These are phyloP conservation scores for Aspergillus thermomutatus DNA, from an alignment of 2,329 filamentous ascomycete species.

Conservation along the genomic window DNA sequence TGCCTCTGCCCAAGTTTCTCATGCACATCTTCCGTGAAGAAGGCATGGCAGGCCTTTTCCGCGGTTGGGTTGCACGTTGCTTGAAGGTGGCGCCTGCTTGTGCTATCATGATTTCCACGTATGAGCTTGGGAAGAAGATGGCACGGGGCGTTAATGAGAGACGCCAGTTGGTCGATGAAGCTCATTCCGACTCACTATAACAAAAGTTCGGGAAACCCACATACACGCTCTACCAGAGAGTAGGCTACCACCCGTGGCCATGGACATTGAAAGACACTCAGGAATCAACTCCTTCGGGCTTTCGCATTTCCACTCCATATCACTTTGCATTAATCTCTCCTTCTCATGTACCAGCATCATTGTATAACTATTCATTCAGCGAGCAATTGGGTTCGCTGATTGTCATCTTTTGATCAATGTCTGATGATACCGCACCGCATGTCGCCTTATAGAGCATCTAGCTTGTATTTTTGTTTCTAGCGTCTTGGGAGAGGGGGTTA, in stretches of 20 bases:
- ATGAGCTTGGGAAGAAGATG: slow-evolving; percentile 90
- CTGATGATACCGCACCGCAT: slow-evolving; percentile 14
- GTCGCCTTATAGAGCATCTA: not conserved
- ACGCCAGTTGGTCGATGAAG: slow-evolving; percentile 28
- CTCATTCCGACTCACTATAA: slow-evolving; percentile 17
- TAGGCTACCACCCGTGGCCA: not conserved
- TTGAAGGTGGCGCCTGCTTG: slow-evolving; percentile 94
- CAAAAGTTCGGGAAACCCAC: not conserved
- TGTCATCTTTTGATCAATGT: slow-evolving; percentile 4
- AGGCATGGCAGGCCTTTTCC: slow-evolving; percentile 77
- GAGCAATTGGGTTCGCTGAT: slow-evolving; percentile 6
- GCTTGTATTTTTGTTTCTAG: slow-evolving; percentile 1
- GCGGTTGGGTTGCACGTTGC: slow-evolving; percentile 85
- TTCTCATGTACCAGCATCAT: slow-evolving; percentile 15
- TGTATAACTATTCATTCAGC: slow-evolving; percentile 22
- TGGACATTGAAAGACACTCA: not conserved
- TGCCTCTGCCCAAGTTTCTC: slow-evolving; percentile 77
- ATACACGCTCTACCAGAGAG: not conserved
- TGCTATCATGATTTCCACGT: slow-evolving; percentile 98
- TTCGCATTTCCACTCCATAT: slow-evolving; percentile 6
- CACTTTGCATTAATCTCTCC: slow-evolving; percentile 9
- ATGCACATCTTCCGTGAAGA: slow-evolving; percentile 87
- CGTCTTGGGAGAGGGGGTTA: not conserved
- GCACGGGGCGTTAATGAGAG: slow-evolving; percentile 71
- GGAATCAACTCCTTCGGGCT: not conserved